Evolutionary conservation across 495 filamentous ascomycete genomes (phyloP), one percentile per base, ranked within the genome.

Genomic region (Podospora tetraspora): DNA sequence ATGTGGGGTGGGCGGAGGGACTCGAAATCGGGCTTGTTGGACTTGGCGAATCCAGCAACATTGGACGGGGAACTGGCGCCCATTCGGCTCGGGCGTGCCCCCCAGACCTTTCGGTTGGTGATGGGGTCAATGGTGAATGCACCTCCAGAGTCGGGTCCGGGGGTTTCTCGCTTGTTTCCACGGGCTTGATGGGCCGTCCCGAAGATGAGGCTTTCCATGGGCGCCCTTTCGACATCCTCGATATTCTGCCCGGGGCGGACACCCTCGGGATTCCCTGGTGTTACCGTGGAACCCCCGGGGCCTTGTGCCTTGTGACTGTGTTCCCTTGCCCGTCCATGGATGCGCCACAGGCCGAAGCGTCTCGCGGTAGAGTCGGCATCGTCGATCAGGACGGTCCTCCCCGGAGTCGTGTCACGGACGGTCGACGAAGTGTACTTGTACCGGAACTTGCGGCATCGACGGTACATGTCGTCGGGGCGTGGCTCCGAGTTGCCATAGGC

Each of bases 101-200:
- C 43, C 13, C 12, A 52, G 6, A 88, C 80, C 72, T 83, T 87
- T n/a, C 84, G 82, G 70, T 86, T 87, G 22, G 86, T 86, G 66
- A 89, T 88, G n/a, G 85, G 85, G 71, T 89, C 86, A 61, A 88
- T 86, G 21, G 79, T 71, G 61, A 82, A 87, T 5, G 82, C 83
- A 1, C 68, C 57, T 6, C 67, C 65, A 21, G 58, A 22, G 7
- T 64, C n/a, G 1, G 57, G 11, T 1, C 8, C 1, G 56, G 63
- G 7, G 7, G 29, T 22, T 13, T 16, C 32, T 58, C 32, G 7
- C 52, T 19, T 56, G 57, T 37, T 25, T 1, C 63, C 63, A 16
- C 23, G 19, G 16, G 69, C 19, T 13, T 67, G 22, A 58, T 62
- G 32, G 7, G 13, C 3, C 21, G 64, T 63, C 11, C 77, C 77